phyloP scores from a whole-genome alignment of 202 grass and related monocot genomes.

The Alloteropsis angusta region DNA sequence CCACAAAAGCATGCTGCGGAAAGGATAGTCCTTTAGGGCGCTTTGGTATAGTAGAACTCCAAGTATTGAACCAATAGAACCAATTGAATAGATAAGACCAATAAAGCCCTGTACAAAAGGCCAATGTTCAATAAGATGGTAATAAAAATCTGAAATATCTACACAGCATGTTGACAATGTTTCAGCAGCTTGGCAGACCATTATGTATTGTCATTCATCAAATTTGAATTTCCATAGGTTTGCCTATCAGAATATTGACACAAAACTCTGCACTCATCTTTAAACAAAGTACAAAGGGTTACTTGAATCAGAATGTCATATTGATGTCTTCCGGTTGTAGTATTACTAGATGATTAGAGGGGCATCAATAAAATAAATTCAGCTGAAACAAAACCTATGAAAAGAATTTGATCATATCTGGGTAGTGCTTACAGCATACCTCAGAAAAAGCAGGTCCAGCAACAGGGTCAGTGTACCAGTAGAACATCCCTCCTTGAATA shows the following conservation, averaged over 20 bases:
- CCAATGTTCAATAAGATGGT: background rate
- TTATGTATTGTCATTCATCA: background rate
- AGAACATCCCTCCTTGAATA: conserved; percentile 92
- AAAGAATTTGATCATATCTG: background rate
- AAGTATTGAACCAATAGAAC: conserved; percentile 55
- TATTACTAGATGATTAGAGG: background rate
- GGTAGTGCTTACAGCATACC: conserved; percentile 25
- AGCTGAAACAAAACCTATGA: background rate
- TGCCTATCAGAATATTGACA: background rate
- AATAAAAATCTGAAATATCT: background rate
- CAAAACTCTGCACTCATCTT: background rate
- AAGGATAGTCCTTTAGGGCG: conserved; percentile 40
- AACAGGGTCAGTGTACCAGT: conserved; percentile 60
- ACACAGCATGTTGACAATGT: background rate
- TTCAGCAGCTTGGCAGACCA: background rate
- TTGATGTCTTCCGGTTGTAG: background rate
- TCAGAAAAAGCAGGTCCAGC: conserved; percentile 67
- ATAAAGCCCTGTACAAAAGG: conserved; percentile 42
- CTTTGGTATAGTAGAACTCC: conserved; percentile 67
- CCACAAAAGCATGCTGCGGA: conserved; percentile 54
- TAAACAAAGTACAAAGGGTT: background rate
- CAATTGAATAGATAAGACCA: conserved; percentile 48
- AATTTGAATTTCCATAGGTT: background rate
- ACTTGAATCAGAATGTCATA: background rate
- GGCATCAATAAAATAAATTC: background rate